Evolutionary conservation across 345 rosid species (phyloP), one percentile per base, ranked within the genome.

Genomic region (Dipteronia sinensis): DNA sequence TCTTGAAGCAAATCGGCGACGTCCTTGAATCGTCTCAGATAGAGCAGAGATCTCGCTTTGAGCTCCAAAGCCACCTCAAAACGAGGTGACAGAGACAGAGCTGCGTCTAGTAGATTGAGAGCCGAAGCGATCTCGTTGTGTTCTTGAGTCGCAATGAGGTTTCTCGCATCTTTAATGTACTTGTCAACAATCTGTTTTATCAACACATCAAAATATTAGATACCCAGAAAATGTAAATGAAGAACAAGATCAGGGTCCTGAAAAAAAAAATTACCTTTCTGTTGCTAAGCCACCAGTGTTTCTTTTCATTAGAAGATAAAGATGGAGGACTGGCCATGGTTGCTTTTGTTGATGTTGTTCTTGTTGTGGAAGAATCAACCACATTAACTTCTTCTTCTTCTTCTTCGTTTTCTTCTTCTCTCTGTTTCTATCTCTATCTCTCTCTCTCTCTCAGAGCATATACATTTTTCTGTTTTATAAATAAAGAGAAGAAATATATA

Each of bases 251-350:
- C 42, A 51, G 78, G 12, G 22, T 46, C 49, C 11, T 2, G 19
- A 68, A 38, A n/a, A 3, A 4, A 38, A 25, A 58, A 34, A 4
- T 4, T 79, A 91, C 99, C 97, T 89, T 95, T 73, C 93, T 80
- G 82, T 90, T 91, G 81, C 84, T 92, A 76, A 92, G 93, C 99
- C 99, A 95, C 97, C 98, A 92, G 82, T 87, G 97, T 74, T 85
- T 92, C 83, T 84, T 89, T 61, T 89, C 89, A 77, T 51, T 63
- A n/a, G 70, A 79, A 71, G 75, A 74, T 27, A 80, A 73, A 80
- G 65, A 78, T 15, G 77, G 90, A 73, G 90, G 76, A 73, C 83
- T 59, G 10, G 90, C 83, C 94, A 88, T 87, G 77, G 74, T 71
- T 65, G 72, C 51, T 77, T 63, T 74, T 76, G 72, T 64, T 61